Conservation (phyloP, 2,329 filamentous ascomycete species). For the Cladosporium sp. region DNA sequence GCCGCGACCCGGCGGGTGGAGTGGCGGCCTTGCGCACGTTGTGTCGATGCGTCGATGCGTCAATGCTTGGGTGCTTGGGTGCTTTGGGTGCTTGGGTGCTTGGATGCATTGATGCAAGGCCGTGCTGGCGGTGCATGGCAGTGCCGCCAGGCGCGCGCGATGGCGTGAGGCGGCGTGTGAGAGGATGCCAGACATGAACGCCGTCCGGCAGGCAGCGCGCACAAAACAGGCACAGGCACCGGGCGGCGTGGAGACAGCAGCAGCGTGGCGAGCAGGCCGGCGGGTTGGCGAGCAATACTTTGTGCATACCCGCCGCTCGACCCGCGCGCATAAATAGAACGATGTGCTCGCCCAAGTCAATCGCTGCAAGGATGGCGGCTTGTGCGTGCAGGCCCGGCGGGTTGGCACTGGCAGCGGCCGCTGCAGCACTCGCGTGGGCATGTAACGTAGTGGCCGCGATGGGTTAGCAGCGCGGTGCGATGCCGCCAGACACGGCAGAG, state of each 20-base stretch:
- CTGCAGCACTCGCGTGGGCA: conserved; percentile 8
- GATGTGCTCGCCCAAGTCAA: background rate
- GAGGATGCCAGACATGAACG: no score
- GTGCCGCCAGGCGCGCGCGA: background rate
- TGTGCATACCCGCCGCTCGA: conserved; percentile 1
- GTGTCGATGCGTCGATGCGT: no score
- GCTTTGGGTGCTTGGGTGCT: no score
- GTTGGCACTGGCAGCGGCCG: background rate
- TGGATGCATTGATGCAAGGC: no score
- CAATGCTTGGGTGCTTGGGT: no score
- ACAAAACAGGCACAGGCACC: background rate
- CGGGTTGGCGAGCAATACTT: background rate
- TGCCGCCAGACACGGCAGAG: background rate
- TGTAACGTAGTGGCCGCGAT: background rate
- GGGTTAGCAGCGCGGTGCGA: no score
- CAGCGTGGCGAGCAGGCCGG: background rate
- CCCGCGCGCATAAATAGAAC: conserved; percentile 1
- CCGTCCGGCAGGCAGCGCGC: background rate
- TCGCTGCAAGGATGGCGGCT: conserved; percentile 1
- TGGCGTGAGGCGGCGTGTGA: background rate
- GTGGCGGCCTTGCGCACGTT: no score
- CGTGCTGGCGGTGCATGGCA: no score
- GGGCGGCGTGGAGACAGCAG: background rate
- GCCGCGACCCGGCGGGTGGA: no score
- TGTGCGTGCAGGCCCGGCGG: background rate